These are phyloP conservation scores for Hericium coralloides DNA, from an alignment of 768 basidiomycete species.

Conservation along the genomic window DNA sequence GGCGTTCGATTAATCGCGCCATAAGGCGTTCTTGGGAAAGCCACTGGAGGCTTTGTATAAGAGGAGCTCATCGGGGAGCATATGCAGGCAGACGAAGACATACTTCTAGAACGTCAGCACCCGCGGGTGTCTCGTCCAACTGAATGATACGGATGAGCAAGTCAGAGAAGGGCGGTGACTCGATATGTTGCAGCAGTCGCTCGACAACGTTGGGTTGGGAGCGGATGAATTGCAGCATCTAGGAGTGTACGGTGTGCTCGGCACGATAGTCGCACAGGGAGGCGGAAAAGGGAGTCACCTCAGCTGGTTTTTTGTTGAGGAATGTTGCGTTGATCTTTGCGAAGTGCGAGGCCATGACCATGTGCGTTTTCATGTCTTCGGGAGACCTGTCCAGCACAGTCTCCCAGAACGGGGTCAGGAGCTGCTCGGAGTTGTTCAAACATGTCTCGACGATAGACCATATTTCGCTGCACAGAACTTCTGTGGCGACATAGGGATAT, in stretches of 20 bases:
- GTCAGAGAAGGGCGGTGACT: conserved; percentile 87
- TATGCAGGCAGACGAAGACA: conserved; percentile 28
- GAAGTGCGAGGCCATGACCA: conserved; percentile 87
- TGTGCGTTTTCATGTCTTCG: conserved; percentile 82
- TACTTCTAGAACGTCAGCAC: conserved; percentile 82
- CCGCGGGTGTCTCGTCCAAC: conserved; percentile 75
- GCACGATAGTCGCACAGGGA: conserved; percentile 19
- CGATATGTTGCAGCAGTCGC: conserved; percentile 76
- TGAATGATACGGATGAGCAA: conserved; percentile 85
- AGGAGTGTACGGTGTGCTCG: conserved; percentile 19
- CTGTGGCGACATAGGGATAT: conserved; percentile 88
- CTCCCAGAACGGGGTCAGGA: conserved; percentile 90
- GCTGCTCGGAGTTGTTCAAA: conserved; percentile 55
- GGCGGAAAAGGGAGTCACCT: conserved; percentile 46
- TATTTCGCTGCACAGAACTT: conserved; percentile 92
- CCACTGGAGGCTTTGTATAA: conserved; percentile 53
- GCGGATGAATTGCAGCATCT: conserved; percentile 94
- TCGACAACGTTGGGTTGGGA: conserved; percentile 74
- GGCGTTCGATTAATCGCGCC: conserved; percentile 66
- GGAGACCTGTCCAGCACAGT: conserved; percentile 69
- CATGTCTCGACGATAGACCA: conserved; percentile 93
- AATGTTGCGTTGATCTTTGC: conserved; percentile 90
- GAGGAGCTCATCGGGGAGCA: conserved; percentile 24
- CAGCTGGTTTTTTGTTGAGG: conserved; percentile 78
- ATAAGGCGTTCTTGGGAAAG: conserved; percentile 79